These are phyloP conservation scores for Myxozyma geophila DNA, from an alignment of 805 yeast species.

Conservation along the genomic window DNA sequence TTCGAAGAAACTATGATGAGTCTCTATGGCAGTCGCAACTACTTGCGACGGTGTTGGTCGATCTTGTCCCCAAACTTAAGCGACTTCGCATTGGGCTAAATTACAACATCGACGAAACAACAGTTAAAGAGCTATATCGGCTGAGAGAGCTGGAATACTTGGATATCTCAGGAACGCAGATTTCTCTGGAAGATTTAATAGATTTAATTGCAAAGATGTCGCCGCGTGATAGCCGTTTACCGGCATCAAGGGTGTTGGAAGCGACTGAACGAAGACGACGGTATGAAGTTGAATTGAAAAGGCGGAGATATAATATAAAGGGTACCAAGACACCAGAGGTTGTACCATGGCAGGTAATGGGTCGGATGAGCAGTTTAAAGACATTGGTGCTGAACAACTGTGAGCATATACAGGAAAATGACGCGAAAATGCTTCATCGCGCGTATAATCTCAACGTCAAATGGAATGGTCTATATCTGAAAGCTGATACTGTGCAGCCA, in stretches of 20 bases:
- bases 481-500: constrained; percentile 3
- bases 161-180: constrained; percentile 14
- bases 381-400: constrained; percentile 12
- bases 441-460: constrained; percentile 7
- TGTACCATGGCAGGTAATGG: constrained; percentile 14
- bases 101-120: constrained; percentile 10
- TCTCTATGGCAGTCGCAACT: background rate
- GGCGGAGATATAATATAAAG: background rate
- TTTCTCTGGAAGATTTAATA: background rate
- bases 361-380: constrained; percentile 11
- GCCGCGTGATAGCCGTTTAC: background rate
- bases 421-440: constrained; percentile 1
- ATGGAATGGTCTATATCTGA: constrained; percentile 3
- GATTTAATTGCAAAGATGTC: constrained; percentile 3
- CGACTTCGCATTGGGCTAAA: constrained; percentile 18
- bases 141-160: constrained; percentile 10
- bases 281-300: background rate
- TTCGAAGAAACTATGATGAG: background rate
- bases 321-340: background rate
- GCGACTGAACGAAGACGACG: background rate
- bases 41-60: constrained; percentile 7
- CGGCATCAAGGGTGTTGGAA: background rate
- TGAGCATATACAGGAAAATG: constrained; percentile 2
- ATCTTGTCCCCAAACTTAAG: constrained; percentile 11
- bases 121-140: constrained; percentile 1